phyloP scores from a whole-genome alignment of 140 eudicot species.

The Bidens hawaiensis region DNA sequence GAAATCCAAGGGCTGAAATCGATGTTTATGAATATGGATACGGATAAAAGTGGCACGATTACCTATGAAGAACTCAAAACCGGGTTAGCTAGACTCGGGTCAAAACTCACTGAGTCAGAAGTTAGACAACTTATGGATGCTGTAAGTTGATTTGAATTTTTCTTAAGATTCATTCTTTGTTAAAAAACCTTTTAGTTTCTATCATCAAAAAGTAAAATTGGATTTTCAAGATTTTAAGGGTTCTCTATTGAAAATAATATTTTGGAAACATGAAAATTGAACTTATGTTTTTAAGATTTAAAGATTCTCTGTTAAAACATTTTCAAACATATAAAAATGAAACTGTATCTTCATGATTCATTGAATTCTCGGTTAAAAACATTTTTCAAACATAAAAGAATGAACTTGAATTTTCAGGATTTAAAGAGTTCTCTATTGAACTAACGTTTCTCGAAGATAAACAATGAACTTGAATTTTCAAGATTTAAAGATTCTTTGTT shows the following conservation, averaged over 20 bases:
- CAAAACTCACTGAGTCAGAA: slow-evolving; percentile 66
- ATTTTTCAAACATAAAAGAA: background rate
- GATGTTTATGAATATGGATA: slow-evolving; percentile 68
- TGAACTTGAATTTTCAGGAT: background rate
- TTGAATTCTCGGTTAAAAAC: background rate
- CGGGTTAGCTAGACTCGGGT: slow-evolving; percentile 68
- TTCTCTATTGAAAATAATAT: background rate
- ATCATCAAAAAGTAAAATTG: background rate
- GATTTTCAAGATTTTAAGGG: background rate
- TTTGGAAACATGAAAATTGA: background rate
- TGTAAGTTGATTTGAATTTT: slow-evolving; percentile 31
- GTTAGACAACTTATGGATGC: slow-evolving; percentile 73
- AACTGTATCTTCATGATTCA: background rate
- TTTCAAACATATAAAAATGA: background rate
- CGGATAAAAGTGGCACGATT: slow-evolving; percentile 59
- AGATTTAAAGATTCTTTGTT: background rate
- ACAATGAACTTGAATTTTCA: background rate
- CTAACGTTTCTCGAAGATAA: too few species aligned
- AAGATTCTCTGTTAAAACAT: background rate
- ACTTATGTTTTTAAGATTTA: background rate
- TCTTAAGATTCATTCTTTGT: background rate
- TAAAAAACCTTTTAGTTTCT: background rate
- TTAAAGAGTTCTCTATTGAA: too few species aligned
- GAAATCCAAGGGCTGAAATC: slow-evolving; percentile 69
- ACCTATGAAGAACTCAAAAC: slow-evolving; percentile 62